These are phyloP conservation scores for Xylariaceae sp. DNA, from an alignment of 2,329 filamentous ascomycete genomes.

Conservation along the genomic window DNA sequence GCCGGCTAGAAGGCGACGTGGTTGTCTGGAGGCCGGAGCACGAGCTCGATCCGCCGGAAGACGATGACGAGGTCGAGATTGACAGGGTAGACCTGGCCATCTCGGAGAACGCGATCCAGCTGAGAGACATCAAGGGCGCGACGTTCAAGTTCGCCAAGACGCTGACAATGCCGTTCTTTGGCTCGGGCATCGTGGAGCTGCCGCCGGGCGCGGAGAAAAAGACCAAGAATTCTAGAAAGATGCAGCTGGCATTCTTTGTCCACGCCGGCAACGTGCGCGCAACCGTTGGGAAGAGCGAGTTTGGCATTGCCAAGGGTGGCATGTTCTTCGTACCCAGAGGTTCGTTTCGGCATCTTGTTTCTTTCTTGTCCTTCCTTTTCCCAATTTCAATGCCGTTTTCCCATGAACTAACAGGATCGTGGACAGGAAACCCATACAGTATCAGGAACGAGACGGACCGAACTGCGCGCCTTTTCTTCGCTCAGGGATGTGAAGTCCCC, in stretches of 20 bases:
- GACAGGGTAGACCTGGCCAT: slow-evolving; percentile 53
- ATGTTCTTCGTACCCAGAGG: slow-evolving; percentile 94
- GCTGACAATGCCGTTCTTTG: slow-evolving; percentile 77
- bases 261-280: slow-evolving; percentile 77
- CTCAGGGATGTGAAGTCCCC: slow-evolving; percentile 67
- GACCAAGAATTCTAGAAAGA: slow-evolving; percentile 86
- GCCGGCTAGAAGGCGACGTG: slow-evolving; percentile 58
- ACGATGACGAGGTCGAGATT: slow-evolving; percentile 50
- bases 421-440: slow-evolving; percentile 82
- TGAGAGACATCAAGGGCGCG: slow-evolving; percentile 55
- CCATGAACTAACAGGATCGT: slow-evolving; percentile 9
- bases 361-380: slow-evolving; percentile 7
- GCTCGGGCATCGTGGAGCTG: slow-evolving; percentile 83
- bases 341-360: too few relatives aligned
- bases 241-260: slow-evolving; percentile 97
- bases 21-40: slow-evolving; percentile 57
- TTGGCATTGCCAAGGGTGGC: slow-evolving; percentile 80
- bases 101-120: slow-evolving; percentile 49
- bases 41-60: slow-evolving; percentile 47
- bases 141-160: slow-evolving; percentile 88
- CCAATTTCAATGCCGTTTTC: neutral
- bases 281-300: slow-evolving; percentile 66
- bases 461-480: slow-evolving; percentile 80
- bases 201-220: slow-evolving; percentile 78
- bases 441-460: slow-evolving; percentile 74